Evolutionary conservation across 1,284 basidiomycete species (phyloP).

Genomic region (Cronartium quercuum): DNA sequence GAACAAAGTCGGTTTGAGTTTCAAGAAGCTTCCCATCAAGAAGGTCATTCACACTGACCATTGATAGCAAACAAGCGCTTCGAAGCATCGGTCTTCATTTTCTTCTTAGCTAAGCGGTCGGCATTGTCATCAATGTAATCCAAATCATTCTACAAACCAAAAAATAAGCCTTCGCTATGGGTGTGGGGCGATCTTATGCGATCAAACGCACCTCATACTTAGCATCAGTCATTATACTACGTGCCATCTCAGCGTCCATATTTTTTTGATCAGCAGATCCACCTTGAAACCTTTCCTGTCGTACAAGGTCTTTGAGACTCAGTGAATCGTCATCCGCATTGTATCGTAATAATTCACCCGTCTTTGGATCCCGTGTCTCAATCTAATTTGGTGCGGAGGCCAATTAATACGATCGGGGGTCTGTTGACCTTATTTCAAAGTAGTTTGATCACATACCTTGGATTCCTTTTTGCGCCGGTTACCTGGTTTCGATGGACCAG

Average conservation of each 20-base stretch:
- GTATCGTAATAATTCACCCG: constrained; percentile 70
- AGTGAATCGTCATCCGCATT: constrained; percentile 83
- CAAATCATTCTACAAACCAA: constrained; percentile 28
- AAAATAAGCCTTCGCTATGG: not conserved
- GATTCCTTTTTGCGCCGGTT: constrained; percentile 67
- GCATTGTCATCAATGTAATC: constrained; percentile 91
- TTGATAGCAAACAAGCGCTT: constrained; percentile 95
- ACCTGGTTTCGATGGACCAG: constrained; percentile 53
- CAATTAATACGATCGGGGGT: not conserved
- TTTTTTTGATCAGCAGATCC: constrained; percentile 85
- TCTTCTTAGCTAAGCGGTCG: constrained; percentile 79
- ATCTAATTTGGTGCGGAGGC: constrained; percentile 52
- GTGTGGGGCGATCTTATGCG: constrained; percentile 4
- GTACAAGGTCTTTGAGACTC: constrained; percentile 81
- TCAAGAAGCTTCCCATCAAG: not conserved
- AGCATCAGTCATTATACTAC: constrained; percentile 76
- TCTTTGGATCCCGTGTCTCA: constrained; percentile 79
- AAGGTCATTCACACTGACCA: constrained; percentile 54
- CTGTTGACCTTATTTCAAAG: not conserved
- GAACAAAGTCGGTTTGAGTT: not conserved
- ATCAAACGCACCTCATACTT: constrained; percentile 65
- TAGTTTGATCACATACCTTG: constrained; percentile 56
- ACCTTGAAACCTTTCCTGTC: constrained; percentile 83
- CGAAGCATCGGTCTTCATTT: constrained; percentile 91
- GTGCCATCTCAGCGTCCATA: constrained; percentile 80